Conservation (phyloP, 2,329 filamentous ascomycete genomes). For the Fusarium fracticaudum region DNA sequence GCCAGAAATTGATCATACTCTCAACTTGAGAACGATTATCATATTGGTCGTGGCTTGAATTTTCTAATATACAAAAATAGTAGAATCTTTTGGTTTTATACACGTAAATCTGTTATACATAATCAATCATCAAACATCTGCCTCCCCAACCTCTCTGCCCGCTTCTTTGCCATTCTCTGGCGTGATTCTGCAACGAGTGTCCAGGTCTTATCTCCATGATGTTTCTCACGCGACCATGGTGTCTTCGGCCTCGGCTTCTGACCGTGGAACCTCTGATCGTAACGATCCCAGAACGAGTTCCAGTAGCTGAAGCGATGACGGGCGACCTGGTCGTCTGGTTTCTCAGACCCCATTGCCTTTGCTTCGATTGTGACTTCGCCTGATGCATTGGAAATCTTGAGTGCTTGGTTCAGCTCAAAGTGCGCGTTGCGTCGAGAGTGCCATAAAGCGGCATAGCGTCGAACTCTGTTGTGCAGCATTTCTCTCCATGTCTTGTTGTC, state of each 20-base stretch:
- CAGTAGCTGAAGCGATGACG: constrained; percentile 36
- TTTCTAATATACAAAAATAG: constrained; percentile 20
- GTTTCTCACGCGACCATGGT: not conserved
- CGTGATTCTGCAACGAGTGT: not conserved
- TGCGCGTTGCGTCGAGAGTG: constrained; percentile 28
- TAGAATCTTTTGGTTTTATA: constrained; percentile 12
- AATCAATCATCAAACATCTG: constrained; percentile 17
- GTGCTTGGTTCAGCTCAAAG: not conserved
- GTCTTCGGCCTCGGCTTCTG: not conserved
- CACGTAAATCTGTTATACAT: constrained; percentile 18
- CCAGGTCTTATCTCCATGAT: not conserved
- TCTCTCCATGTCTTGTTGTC: constrained; percentile 30
- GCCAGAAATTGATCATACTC: not conserved
- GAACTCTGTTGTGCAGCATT: constrained; percentile 33
- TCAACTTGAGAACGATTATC: not conserved
- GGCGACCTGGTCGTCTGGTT: constrained; percentile 25
- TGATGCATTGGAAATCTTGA: not conserved
- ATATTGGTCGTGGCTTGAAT: not conserved
- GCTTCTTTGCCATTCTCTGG: not conserved
- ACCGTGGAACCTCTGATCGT: constrained; percentile 35
- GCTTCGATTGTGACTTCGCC: constrained; percentile 4
- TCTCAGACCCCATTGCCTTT: not conserved
- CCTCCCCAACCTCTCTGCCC: not conserved
- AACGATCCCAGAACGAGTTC: constrained; percentile 41
- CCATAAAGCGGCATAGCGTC: constrained; percentile 33